Evolutionary conservation across 2,329 filamentous ascomycete species (phyloP), one percentile per base, ranked within the genome.

Genomic region (Acarospora socialis): DNA sequence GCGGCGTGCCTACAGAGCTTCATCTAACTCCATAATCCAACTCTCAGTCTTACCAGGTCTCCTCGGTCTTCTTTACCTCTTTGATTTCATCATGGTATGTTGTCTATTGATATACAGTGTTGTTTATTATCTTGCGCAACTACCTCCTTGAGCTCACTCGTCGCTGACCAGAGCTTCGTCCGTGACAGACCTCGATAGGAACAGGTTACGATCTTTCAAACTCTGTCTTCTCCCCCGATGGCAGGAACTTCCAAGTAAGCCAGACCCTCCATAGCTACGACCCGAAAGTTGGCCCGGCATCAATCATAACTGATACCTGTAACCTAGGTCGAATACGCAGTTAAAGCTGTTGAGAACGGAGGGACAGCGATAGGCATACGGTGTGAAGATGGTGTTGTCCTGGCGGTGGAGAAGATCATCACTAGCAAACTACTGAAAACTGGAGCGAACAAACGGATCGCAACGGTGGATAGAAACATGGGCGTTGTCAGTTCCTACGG

Each of bases 171-270:
- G n/a, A n/a, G n/a, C n/a, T n/a, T n/a, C n/a, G n/a, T n/a, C n/a
- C n/a, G n/a, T n/a, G n/a, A 17, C 40, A 98, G 90, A 98, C 90
- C 53, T 98, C 90, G 55, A 98, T 98, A 80, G 90, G 90, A 56
- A 98, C 90, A 52, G 90, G 90, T 54, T 98, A 98, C 66, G 90
- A 98, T 74, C 79, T 98, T 51, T 83, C 83, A 57, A 98, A 98
- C 73, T 95, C 90, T 53, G 92, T 95, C 67, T 98, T 95, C 70
- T 95, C 90, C 29, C 90, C 90, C 45, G 90, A 98, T 65, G 90
- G 90, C 55, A 81, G 90, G 49, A 98, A 98, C 61, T 98, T 98
- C 61, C 90, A 98, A 63, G 83, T 92, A 54, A 41, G 34, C 7
- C 25, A 29, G 15, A 9, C n/a, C 8, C 10, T 10, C 19, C 14